These are phyloP conservation scores for Kazachstania taianensis DNA, from an alignment of 805 yeast species.

Conservation along the genomic window DNA sequence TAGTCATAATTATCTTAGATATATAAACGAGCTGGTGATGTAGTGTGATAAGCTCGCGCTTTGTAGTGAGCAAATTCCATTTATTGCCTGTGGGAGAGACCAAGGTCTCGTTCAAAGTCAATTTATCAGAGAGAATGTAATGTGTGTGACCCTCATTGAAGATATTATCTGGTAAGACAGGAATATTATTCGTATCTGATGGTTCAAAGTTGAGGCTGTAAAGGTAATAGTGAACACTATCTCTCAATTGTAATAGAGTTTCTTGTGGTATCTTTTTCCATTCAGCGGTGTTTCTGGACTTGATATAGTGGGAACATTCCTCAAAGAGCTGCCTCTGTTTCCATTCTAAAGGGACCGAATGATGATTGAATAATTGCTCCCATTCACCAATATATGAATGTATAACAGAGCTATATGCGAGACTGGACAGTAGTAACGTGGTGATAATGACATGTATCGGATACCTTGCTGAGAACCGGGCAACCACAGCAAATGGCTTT, in stretches of 20 bases:
- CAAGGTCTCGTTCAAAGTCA: slow-evolving; percentile 13
- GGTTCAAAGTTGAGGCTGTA: slow-evolving; percentile 21
- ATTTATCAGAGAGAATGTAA: slow-evolving; percentile 17
- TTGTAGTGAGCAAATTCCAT: slow-evolving; percentile 40
- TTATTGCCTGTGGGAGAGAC: slow-evolving; percentile 34
- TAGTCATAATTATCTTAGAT: background rate
- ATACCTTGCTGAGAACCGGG: slow-evolving; percentile 53
- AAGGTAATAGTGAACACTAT: slow-evolving; percentile 22
- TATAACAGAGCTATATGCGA: slow-evolving; percentile 66
- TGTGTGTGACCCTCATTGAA: slow-evolving; percentile 15
- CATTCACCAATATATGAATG: slow-evolving; percentile 47
- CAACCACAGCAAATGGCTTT: slow-evolving; percentile 36
- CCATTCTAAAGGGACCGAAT: slow-evolving; percentile 10
- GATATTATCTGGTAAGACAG: slow-evolving; percentile 21
- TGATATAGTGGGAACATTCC: slow-evolving; percentile 24
- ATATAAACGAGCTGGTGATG: background rate
- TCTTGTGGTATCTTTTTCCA: slow-evolving; percentile 6
- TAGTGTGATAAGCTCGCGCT: slow-evolving; percentile 2
- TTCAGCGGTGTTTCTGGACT: slow-evolving; percentile 10
- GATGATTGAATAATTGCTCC: slow-evolving; percentile 24
- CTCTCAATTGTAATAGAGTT: slow-evolving; percentile 8
- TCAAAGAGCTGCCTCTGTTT: slow-evolving; percentile 15
- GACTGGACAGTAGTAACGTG: slow-evolving; percentile 63
- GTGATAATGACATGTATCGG: slow-evolving; percentile 80
- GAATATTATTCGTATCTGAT: slow-evolving; percentile 9